phyloP scores from a whole-genome alignment of 345 rosid genomes.

The Erucastrum elatum region DNA sequence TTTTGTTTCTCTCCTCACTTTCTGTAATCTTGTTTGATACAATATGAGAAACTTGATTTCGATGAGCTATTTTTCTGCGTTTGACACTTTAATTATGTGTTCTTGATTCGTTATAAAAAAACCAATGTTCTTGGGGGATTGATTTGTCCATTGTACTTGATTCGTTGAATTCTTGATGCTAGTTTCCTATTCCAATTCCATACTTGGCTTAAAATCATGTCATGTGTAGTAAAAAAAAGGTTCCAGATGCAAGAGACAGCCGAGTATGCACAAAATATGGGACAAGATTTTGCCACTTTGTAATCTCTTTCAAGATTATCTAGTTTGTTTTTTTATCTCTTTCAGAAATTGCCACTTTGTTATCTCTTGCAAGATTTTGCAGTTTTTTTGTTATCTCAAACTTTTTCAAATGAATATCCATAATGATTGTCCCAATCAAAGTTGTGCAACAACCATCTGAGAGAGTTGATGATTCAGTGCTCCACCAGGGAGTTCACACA shows the following conservation, averaged over 20 bases:
- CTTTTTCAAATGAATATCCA: too few species aligned
- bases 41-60: neutral
- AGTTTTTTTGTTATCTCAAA: too few species aligned
- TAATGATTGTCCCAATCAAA: too few species aligned
- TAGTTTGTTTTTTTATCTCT: too few species aligned
- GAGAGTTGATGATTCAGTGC: too few species aligned
- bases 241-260: neutral
- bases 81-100: neutral
- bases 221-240: neutral
- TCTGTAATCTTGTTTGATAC: conserved; percentile 34
- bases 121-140: neutral
- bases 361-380: too few species aligned
- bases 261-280: neutral
- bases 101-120: conserved; percentile 1
- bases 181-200: neutral
- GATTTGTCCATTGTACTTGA: neutral
- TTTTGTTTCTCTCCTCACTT: neutral
- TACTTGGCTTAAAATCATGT: neutral
- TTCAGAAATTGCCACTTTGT: too few species aligned
- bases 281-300: neutral
- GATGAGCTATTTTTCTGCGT: neutral
- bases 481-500: too few species aligned
- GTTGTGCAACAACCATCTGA: too few species aligned
- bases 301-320: too few species aligned
- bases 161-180: neutral